Evolutionary conservation across 2,329 filamentous ascomycete genomes (phyloP).

Genomic region (Claviceps digitariae): DNA sequence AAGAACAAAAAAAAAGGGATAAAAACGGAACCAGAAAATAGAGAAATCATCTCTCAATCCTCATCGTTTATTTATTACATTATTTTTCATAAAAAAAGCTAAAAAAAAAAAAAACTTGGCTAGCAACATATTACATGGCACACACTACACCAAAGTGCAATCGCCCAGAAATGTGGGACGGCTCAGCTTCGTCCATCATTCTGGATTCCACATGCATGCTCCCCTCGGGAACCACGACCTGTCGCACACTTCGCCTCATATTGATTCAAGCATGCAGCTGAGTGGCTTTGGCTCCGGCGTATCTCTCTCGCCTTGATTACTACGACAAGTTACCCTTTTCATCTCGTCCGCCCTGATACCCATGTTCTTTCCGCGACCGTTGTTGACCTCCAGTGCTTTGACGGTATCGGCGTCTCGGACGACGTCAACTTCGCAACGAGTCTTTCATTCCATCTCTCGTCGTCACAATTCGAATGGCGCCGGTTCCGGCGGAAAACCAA

Average conservation of each 20-base stretch:
- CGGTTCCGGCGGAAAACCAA: slow-evolving; percentile 15
- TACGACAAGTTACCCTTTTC: background rate
- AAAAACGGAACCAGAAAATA: no score
- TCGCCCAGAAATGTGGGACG: background rate
- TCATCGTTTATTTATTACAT: no score
- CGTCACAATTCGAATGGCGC: slow-evolving; percentile 8
- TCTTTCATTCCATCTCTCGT: slow-evolving; percentile 12
- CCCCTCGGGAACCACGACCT: background rate
- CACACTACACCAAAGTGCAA: no score
- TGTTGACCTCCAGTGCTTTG: slow-evolving; percentile 15
- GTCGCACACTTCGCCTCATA: background rate
- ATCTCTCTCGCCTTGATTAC: background rate
- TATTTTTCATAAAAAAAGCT: no score
- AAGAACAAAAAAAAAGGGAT: no score
- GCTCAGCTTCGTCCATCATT: background rate
- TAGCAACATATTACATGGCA: no score
- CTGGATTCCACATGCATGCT: background rate
- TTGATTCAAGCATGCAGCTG: background rate
- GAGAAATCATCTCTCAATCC: no score
- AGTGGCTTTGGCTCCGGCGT: background rate
- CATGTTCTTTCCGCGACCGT: slow-evolving; percentile 16
- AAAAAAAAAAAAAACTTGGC: no score
- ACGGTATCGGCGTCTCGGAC: slow-evolving; percentile 12
- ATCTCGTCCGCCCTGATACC: slow-evolving; percentile 15
- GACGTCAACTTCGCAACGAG: slow-evolving; percentile 6